A percentile compares a stretch with the other conserved stretches of the same genome.
phyloP scores from a whole-genome alignment of 305 asterid species.

The Fraxinus dipetala region DNA sequence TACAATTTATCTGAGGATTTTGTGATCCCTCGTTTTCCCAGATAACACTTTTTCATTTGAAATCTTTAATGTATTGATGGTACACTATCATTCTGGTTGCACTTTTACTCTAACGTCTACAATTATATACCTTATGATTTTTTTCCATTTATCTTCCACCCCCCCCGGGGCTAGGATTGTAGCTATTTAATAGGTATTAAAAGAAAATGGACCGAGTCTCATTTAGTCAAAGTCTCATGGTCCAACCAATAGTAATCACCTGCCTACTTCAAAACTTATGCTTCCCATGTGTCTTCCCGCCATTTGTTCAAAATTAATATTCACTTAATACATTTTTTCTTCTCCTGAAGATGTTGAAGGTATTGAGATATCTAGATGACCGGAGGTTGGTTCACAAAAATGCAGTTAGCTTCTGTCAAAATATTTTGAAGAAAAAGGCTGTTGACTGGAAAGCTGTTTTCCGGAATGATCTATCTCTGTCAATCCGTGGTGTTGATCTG shows the following conservation, averaged over 20 bases:
- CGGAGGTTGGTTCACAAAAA: conserved; percentile 66
- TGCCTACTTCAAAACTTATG: conserved; percentile 13
- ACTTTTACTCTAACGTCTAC: not conserved
- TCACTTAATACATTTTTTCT: not conserved
- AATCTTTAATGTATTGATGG: not conserved
- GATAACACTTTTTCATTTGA: not conserved
- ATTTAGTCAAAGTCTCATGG: not conserved
- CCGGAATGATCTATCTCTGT: conserved; percentile 51
- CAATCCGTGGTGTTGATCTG: conserved; percentile 72
- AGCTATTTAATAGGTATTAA: not conserved
- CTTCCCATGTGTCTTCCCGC: not conserved
- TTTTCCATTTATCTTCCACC: not conserved
- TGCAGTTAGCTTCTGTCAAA: conserved; percentile 66
- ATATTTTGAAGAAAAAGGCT: conserved; percentile 52
- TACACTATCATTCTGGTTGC: not conserved
- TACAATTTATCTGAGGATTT: not conserved
- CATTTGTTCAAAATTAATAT: not conserved
- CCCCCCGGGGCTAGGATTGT: not conserved
- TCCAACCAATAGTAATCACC: not conserved
- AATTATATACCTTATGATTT: not conserved
- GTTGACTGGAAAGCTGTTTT: conserved; percentile 58
- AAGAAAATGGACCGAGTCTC: not conserved
- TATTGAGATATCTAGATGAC: conserved; percentile 51
- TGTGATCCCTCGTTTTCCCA: not conserved
- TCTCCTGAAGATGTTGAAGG: conserved; percentile 43